A percentile compares a stretch with the other conserved stretches of the same genome.
These are phyloP conservation scores for Plasmodium billcollinsi DNA, from an alignment of 169 alveolate genomes.

Conservation along the genomic window DNA sequence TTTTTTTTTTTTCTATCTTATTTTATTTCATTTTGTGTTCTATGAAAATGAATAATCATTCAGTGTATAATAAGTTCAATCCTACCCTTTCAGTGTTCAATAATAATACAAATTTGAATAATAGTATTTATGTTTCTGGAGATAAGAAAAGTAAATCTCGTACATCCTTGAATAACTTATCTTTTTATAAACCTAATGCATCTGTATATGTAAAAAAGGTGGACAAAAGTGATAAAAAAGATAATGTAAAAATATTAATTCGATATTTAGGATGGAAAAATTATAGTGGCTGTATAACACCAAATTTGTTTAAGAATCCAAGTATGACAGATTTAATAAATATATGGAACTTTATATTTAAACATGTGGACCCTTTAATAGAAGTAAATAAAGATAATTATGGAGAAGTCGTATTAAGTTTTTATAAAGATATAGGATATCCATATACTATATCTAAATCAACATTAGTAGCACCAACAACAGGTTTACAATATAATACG, in stretches of 20 bases:
- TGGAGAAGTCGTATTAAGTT: constrained; percentile 78
- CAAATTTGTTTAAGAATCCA: constrained; percentile 74
- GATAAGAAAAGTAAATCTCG: constrained; percentile 71
- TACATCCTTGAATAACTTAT: constrained; percentile 52
- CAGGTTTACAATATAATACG: constrained; percentile 87
- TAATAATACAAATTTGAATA: constrained; percentile 37
- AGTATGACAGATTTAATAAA: constrained; percentile 76
- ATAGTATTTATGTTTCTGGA: constrained; percentile 54
- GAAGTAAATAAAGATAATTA: constrained; percentile 76
- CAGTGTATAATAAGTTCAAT: constrained; percentile 73
- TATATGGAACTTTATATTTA: constrained; percentile 77
- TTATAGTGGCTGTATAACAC: constrained; percentile 71
- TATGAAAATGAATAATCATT: constrained; percentile 62
- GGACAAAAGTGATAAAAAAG: constrained; percentile 74
- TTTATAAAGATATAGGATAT: constrained; percentile 84
- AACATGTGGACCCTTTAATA: constrained; percentile 72
- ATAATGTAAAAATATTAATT: constrained; percentile 73
- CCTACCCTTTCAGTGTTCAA: constrained; percentile 70
- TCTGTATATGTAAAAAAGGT: constrained; percentile 73
- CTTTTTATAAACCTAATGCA: constrained; percentile 67
- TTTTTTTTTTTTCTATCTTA: neutral
- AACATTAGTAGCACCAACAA: constrained; percentile 87
- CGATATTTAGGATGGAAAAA: constrained; percentile 77
- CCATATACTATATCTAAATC: constrained; percentile 86
- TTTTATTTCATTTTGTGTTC: neutral